Evolutionary conservation across 805 yeast genomes (phyloP).

Genomic region (Geotrichum ghanense): DNA sequence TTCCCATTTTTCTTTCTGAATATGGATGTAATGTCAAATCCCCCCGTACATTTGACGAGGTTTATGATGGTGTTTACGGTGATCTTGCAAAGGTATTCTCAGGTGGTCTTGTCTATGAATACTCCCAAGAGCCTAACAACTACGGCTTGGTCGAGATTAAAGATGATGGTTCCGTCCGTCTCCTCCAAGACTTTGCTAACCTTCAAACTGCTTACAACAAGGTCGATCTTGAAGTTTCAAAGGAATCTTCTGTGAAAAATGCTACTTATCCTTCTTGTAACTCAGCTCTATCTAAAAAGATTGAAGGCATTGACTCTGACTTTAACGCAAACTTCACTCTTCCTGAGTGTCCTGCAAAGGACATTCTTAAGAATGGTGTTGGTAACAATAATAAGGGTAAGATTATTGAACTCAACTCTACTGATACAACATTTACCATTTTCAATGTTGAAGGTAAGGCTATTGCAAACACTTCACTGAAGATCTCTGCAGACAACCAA

Average conservation of each 20-base stretch:
- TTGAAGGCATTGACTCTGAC: conserved; percentile 17
- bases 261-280: conserved; percentile 20
- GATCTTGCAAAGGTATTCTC: conserved; percentile 68
- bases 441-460: conserved; percentile 21
- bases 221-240: conserved; percentile 20
- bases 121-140: conserved; percentile 64
- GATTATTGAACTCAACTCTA: conserved; percentile 18
- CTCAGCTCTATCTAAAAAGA: conserved; percentile 6
- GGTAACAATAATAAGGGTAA: conserved; percentile 29
- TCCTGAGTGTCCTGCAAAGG: conserved; percentile 27
- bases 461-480: conserved; percentile 17
- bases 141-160: conserved; percentile 62
- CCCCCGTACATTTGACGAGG: conserved; percentile 74
- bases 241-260: conserved; percentile 7
- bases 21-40: conserved; percentile 78
- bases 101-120: conserved; percentile 81
- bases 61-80: conserved; percentile 50
- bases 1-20: conserved; percentile 84
- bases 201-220: conserved; percentile 39
- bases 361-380: conserved; percentile 27
- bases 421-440: conserved; percentile 21
- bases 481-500: conserved; percentile 14
- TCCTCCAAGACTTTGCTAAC: conserved; percentile 40
- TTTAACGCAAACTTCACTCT: conserved; percentile 23
- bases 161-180: conserved; percentile 30